Base-by-base conservation (phyloP, 2,329 filamentous ascomycete species). In the Venturiaceae sp. region DNA sequence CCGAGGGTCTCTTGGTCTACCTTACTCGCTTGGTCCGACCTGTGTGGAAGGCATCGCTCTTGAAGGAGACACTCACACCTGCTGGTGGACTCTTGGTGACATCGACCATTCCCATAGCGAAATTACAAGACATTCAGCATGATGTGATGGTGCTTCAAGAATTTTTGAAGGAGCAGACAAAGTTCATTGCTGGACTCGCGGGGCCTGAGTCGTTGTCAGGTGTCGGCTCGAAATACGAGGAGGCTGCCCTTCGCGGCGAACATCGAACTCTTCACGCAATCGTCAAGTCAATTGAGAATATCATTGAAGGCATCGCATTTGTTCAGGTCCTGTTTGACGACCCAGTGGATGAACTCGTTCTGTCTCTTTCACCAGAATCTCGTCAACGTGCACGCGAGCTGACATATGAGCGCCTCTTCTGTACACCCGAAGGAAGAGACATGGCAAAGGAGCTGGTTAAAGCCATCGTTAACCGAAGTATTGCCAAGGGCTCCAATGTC, bases 391-490 rank as follows among this genome's bases (percentile, higher is more conserved):
- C 95, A 56, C 81, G 83, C 60, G 82, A 86, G 36, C 80, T 99
- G 57, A 96, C 90, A 0, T 99, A 90, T 67, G 90, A 97, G 70
- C 82, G 83, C 50, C 82, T 99, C 0, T 97, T 99, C 71, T 88
- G 90, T 3, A 84, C 87, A 44, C 74, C 80, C 5, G 80, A 84
- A 19, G 94, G 94, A 33, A 90, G 90, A 65, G 90, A 96, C 11
- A 82, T 97, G 26, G 95, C 92, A 2, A 96, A 96, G 72, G 83
- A 96, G 58, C 79, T 99, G 1, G 94, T 99, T 59, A 99, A 97
- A 71, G 91, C 92, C 0, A 97, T 99, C 67, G 94, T 99, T 58
- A 97, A 97, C 71, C 86, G 92, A 66, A 99, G 96, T 71, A 99
- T 99, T 65, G 88, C 92, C 60, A 96, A 90, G 67, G 94, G 95